Base-by-base conservation (phyloP, 225 moss, liverwort and hornwort species). In the Sphagnum contortum region DNA sequence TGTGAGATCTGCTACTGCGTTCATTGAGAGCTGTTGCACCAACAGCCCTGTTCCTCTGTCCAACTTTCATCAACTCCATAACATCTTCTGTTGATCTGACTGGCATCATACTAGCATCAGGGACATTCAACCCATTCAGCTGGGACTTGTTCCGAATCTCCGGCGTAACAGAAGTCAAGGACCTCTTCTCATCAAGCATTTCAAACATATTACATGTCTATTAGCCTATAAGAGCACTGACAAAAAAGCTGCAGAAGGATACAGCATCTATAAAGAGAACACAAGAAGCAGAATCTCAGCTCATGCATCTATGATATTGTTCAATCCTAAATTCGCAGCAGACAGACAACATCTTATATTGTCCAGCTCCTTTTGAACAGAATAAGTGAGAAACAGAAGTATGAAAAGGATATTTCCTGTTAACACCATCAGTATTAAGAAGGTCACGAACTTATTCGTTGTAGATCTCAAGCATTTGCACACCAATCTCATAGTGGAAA, bases 401-500 rank as follows among this genome's bases (percentile, higher is more conserved):
- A 12, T 65, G 65, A 65, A 69, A 76, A 85, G 81, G 81, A 85
- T 85, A 85, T 85, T 78, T 85, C 59, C 76, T 85, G 57, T 81
- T 78, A 5, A 76, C 66, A 54, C 81, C 81, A 69, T 85, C 81
- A 5, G 67, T 47, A 60, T 80, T 83, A 62, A 91, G 87, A 63
- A 91, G 83, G 75, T 94, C 94, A 48, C 89, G 89, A 59, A 94
- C 87, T 82, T 91, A 89, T 70, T 94, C 91, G 29, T 91, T 94
- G 76, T 94, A 94, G 50, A 94, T 91, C 75, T 94, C 94, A 45
- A 94, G 91, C 94, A 94, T 94, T 67, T 94, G 94, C 52, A 91
- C 91, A 66, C 89, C 83, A 49, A 94, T 91, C 77, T 94, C 94
- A 58, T 94, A 94, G 64, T 81, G 83, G 57, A 89, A 80, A 50